Conservation (phyloP, 768 basidiomycete genomes). For the Tylopilus intermedius region DNA sequence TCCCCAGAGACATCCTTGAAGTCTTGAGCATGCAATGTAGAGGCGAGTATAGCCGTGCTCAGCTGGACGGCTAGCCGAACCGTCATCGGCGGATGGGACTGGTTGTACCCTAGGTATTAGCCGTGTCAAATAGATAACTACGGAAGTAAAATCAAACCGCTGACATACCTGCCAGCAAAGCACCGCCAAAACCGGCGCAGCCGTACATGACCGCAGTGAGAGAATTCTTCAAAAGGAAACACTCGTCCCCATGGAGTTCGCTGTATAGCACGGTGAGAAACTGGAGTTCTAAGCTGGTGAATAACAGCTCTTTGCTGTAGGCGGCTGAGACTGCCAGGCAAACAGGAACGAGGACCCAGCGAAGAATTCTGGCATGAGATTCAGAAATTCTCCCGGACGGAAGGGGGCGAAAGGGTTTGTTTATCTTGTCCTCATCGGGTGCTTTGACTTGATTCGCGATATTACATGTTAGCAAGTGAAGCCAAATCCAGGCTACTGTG, state of each 20-base stretch:
- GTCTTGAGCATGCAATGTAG: slow-evolving; percentile 31
- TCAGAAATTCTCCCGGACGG: slow-evolving; percentile 30
- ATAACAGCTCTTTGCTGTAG: slow-evolving; percentile 24
- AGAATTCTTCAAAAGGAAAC: slow-evolving; percentile 29
- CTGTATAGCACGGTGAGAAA: slow-evolving; percentile 31
- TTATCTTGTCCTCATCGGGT: slow-evolving; percentile 36
- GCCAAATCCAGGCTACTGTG: slow-evolving; percentile 37
- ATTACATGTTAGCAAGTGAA: slow-evolving; percentile 37
- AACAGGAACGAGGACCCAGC: slow-evolving; percentile 30
- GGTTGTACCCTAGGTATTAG: not conserved
- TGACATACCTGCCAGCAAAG: slow-evolving; percentile 29
- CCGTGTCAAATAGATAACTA: not conserved
- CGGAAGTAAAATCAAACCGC: not conserved
- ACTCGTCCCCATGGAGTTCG: slow-evolving; percentile 25
- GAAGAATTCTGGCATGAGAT: slow-evolving; percentile 29
- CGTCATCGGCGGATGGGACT: slow-evolving; percentile 5
- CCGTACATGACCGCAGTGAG: slow-evolving; percentile 32
- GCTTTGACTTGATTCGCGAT: slow-evolving; percentile 37
- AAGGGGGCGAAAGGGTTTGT: slow-evolving; percentile 36
- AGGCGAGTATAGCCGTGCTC: slow-evolving; percentile 26
- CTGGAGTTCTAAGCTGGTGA: slow-evolving; percentile 25
- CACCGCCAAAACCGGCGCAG: slow-evolving; percentile 31
- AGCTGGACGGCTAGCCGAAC: slow-evolving; percentile 21
- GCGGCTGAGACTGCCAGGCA: slow-evolving; percentile 30
- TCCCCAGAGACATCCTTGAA: slow-evolving; percentile 40